Evolutionary conservation across 1,139 yeast genomes (phyloP).

Genomic region (Blastobotrys raffinosifermentans): DNA sequence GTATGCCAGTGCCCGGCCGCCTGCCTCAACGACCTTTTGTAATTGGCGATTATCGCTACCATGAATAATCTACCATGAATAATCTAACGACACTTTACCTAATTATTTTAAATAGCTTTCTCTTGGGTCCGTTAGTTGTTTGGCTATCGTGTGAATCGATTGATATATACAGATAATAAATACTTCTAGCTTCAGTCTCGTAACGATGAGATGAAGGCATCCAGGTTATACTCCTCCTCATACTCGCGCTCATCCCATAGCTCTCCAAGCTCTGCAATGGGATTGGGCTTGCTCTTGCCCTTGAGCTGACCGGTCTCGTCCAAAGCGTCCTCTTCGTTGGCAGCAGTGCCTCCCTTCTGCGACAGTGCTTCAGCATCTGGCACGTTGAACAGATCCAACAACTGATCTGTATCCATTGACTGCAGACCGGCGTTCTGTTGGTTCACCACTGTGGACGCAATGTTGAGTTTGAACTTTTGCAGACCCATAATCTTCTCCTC

Average conservation of each 20-base stretch:
- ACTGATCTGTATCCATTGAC: conserved; percentile 95
- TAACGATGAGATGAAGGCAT: conserved; percentile 79
- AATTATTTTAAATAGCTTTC: neutral
- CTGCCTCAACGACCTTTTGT: conserved; percentile 66
- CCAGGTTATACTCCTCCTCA: conserved; percentile 93
- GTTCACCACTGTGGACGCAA: conserved; percentile 92
- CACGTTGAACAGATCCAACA: conserved; percentile 80
- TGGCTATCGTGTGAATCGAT: no score
- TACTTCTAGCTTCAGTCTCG: no score
- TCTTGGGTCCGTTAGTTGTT: no score
- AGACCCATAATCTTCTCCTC: conserved; percentile 99
- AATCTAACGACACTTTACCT: neutral
- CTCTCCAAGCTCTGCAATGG: conserved; percentile 85
- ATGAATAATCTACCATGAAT: conserved; percentile 41
- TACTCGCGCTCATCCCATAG: conserved; percentile 96
- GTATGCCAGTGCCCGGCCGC: conserved; percentile 84
- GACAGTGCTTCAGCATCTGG: conserved; percentile 44
- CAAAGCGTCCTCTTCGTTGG: conserved; percentile 32
- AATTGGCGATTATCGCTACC: conserved; percentile 62
- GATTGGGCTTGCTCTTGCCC: conserved; percentile 52
- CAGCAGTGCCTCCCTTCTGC: conserved; percentile 39
- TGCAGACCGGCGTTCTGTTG: conserved; percentile 94
- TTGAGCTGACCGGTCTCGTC: conserved; percentile 53
- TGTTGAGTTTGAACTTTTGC: conserved; percentile 94
- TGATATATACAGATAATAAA: no score